Evolutionary conservation across 2,329 filamentous ascomycete genomes (phyloP).

Genomic region (Cordyceps militaris): DNA sequence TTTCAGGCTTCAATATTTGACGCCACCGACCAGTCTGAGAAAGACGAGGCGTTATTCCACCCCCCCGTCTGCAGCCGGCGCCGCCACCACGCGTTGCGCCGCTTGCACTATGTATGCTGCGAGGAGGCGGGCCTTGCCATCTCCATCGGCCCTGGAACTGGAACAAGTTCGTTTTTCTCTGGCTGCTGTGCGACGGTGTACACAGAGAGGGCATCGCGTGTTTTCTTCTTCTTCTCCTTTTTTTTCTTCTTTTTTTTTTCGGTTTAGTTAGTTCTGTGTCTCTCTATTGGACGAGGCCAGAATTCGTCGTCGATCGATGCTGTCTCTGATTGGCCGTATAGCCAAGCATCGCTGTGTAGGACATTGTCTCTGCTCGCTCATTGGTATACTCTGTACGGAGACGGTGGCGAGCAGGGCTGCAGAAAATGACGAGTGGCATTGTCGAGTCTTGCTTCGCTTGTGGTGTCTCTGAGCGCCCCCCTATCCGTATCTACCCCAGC

Average conservation of each 20-base stretch:
- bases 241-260: too few species aligned
- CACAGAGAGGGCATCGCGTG: too few species aligned
- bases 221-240: too few species aligned
- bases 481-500: not conserved
- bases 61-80: too few species aligned
- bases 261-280: too few species aligned
- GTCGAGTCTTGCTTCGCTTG: not conserved
- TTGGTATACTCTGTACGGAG: too few species aligned
- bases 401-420: not conserved
- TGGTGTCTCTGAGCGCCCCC: not conserved
- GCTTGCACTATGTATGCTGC: not conserved
- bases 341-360: too few species aligned
- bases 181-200: not conserved
- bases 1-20: not conserved
- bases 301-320: not conserved
- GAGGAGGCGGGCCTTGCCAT: too few species aligned
- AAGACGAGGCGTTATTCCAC: too few species aligned
- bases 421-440: not conserved
- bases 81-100: conserved; percentile 1
- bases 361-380: not conserved
- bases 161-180: not conserved
- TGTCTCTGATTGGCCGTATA: not conserved
- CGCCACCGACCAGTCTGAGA: not conserved
- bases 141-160: not conserved
- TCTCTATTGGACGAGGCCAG: too few species aligned